Base-by-base conservation (phyloP, 2,329 filamentous ascomycete genomes). In the Westerdykella aurantiaca region DNA sequence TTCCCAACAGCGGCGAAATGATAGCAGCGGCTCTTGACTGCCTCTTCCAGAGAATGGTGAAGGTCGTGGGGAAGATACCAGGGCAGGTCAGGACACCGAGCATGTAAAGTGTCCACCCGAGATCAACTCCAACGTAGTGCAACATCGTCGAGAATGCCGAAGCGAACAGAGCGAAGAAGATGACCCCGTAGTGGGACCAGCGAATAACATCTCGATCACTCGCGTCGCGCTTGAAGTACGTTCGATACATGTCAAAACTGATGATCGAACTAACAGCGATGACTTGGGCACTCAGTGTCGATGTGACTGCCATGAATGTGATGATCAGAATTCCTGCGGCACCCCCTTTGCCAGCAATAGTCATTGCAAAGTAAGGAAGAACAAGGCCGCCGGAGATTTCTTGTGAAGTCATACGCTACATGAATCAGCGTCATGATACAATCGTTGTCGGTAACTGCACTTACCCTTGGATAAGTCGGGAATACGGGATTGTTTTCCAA, bases 101-200 rank as follows among this genome's bases (percentile, higher is more conserved):
- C 73, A 78, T 75, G 48, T 79, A 78, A 1, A 78, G 47, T 0
- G 73, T 77, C 76, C 75, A 80, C 1, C 72, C 71, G 0, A 80
- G 64, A 38, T 79, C 72, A 4, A 79, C 71, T 0, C 75, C 74
- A 0, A 74, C 76, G 37, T 79, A 77, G 57, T 79, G 69, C 1
- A 79, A 57, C 41, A 75, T 71, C 0, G 75, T 78, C 9, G 74
- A 73, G 45, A 79, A 77, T 0, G 67, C 71, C 0, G 75, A 74
- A 0, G 73, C 72, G 44, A 79, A 75, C 0, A 76, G 52, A 0
- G 71, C 74, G 38, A 77, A 78, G 46, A 73, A 72, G 1, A 79
- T 66, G 1, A 79, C 76, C 0, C 74, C 74, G 10, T 73, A 70
- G 47, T 79, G 76, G 38, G 70, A 75, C 61, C 72, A 73, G 0